A percentile compares a stretch with the other conserved stretches of the same genome.
phyloP scores from a whole-genome alignment of 1,284 basidiomycete species.

The Marasmius sp. region DNA sequence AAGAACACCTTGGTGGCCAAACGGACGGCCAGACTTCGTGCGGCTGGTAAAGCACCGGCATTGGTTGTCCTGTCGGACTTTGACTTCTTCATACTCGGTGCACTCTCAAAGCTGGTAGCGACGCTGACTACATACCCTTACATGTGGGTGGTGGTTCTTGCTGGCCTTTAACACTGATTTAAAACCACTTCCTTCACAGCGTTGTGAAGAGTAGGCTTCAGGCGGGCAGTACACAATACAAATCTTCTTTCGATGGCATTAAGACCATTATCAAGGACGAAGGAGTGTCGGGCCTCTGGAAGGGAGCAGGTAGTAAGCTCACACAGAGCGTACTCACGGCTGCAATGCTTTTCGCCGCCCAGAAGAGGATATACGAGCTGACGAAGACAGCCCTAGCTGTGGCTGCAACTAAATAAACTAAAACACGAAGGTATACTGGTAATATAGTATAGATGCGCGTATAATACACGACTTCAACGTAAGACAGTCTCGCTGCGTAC shows the following conservation, averaged over 20 bases:
- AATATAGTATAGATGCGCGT: too few species aligned
- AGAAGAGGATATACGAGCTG: slow-evolving; percentile 73
- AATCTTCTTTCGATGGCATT: slow-evolving; percentile 70
- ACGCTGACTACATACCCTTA: slow-evolving; percentile 78
- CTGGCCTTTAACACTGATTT: not conserved
- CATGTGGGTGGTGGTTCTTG: slow-evolving; percentile 48
- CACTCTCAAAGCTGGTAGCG: slow-evolving; percentile 84
- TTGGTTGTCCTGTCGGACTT: slow-evolving; percentile 67
- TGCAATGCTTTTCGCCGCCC: slow-evolving; percentile 85
- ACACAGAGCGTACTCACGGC: slow-evolving; percentile 89
- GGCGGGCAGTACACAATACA: slow-evolving; percentile 71
- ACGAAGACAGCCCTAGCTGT: slow-evolving; percentile 48
- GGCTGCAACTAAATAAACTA: not conserved
- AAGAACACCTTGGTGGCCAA: slow-evolving; percentile 74
- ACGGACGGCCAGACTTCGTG: slow-evolving; percentile 55
- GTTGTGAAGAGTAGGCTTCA: slow-evolving; percentile 85
- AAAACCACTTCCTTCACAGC: slow-evolving; percentile 33
- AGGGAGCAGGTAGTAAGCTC: slow-evolving; percentile 83
- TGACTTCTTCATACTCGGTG: slow-evolving; percentile 89
- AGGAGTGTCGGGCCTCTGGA: slow-evolving; percentile 81
- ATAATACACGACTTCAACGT: too few species aligned
- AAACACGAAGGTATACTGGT: not conserved
- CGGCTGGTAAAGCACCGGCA: slow-evolving; percentile 42
- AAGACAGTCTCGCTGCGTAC: too few species aligned
- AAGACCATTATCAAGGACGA: slow-evolving; percentile 74